Evolutionary conservation across 2,329 filamentous ascomycete genomes (phyloP), one percentile per base, ranked within the genome.

Genomic region (Intubia oerlemansii): DNA sequence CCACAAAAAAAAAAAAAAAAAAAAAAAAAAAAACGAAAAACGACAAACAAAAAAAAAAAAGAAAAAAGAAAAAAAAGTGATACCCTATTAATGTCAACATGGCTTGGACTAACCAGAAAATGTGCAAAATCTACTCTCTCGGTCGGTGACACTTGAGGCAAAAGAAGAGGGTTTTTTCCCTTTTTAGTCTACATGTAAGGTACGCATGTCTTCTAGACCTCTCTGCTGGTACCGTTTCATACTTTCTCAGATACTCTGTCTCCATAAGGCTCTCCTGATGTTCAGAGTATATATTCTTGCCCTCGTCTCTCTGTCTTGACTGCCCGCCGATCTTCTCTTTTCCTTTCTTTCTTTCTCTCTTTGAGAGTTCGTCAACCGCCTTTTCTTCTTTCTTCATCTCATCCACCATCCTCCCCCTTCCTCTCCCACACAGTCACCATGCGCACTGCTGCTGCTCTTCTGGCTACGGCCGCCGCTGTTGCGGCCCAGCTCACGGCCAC

Each of bases 401-500:
- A 10, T 8, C 10, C 5, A 15, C 10, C 16, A 15, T 24, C 17
- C 9, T 14, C 12, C n/a, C 20, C 10, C 10, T n/a, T 11, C 8
- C 11, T 11, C 14, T 22, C 16, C 4, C 11, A 8, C 4, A 10
- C n/a, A n/a, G n/a, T n/a, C 26, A 25, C 33, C 17, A 36, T 21
- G 38, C 35, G 28, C 17, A 16, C 31, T 23, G 25, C 32, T 22
- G 17, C 32, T 14, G 17, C 27, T 15, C 16, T 32, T 21, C 18
- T 39, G 32, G 36, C 38, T 14, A 27, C 36, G 14, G 38, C 36
- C 28, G 14, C 29, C 10, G 28, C 31, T 12, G 36, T 29, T 3
- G 38, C 35, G 35, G 22, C 25, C 28, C 22, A 34, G 18, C 58
- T 62, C 44, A 69, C 64, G 11, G 57, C 62, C 4, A 69, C 64